Evolutionary conservation across 2,329 filamentous ascomycete genomes (phyloP).

Genomic region (Paecilomyces variotii): DNA sequence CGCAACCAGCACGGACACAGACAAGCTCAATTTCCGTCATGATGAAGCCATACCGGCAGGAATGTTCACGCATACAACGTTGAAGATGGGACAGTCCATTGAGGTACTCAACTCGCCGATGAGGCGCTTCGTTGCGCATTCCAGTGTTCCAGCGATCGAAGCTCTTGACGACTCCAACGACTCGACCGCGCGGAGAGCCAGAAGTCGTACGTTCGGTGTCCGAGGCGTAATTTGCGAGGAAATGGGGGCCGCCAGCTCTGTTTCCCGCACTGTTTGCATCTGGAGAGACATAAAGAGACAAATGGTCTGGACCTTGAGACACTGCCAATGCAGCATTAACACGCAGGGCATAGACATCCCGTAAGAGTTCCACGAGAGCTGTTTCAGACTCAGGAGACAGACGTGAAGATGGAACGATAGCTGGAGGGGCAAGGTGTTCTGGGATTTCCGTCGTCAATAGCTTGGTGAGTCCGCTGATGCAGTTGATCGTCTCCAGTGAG

Average conservation of each 20-base stretch:
- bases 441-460: constrained; percentile 63
- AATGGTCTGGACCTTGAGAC: constrained; percentile 59
- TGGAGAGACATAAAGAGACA: constrained; percentile 36
- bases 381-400: constrained; percentile 71
- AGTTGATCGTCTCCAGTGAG: constrained; percentile 61
- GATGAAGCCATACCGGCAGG: constrained; percentile 90
- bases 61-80: constrained; percentile 85
- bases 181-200: constrained; percentile 50
- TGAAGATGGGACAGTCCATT: constrained; percentile 79
- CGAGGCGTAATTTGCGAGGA: constrained; percentile 46
- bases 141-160: constrained; percentile 94
- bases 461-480: constrained; percentile 62
- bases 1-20: constrained; percentile 69
- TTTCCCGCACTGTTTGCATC: constrained; percentile 26
- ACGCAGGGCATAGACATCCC: constrained; percentile 72
- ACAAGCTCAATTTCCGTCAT: constrained; percentile 93
- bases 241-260: constrained; percentile 41
- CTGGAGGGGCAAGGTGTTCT: constrained; percentile 28
- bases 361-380: constrained; percentile 66
- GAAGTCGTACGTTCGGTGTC: constrained; percentile 42
- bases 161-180: constrained; percentile 80
- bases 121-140: constrained; percentile 78
- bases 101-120: constrained; percentile 83
- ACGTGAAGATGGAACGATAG: constrained; percentile 35
- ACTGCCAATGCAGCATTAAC: constrained; percentile 76